Evolutionary conservation across 257 asterid species (phyloP).

Genomic region (Nicotiana noctiflora): DNA sequence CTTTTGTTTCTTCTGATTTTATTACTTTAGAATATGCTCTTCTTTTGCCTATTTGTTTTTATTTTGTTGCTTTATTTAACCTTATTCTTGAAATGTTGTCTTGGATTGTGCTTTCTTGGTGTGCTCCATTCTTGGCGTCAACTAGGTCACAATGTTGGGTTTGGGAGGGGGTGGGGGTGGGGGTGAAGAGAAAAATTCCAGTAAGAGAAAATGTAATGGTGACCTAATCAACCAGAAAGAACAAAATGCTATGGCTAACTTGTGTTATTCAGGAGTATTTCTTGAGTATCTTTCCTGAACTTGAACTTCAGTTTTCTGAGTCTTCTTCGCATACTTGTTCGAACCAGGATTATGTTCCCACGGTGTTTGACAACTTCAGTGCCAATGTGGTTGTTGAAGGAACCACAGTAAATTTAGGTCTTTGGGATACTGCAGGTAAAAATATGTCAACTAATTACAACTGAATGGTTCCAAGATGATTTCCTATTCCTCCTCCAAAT

Average conservation of each 20-base stretch:
- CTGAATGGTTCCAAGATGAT: not conserved
- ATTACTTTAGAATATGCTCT: not conserved
- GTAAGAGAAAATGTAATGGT: not conserved
- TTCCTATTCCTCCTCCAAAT: not conserved
- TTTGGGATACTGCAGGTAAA: conserved; percentile 96
- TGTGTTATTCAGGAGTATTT: not conserved
- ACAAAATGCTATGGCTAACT: not conserved
- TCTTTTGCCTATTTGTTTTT: not conserved
- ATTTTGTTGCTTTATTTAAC: not conserved
- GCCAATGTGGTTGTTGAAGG: conserved; percentile 97
- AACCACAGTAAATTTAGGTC: conserved; percentile 83
- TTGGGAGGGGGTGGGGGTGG: not conserved
- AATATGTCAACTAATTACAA: not conserved
- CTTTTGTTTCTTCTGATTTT: conserved; percentile 5
- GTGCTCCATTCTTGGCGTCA: not conserved
- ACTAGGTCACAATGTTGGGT: not conserved
- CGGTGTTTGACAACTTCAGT: conserved; percentile 93
- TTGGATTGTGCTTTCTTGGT: conserved; percentile 8
- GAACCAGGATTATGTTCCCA: conserved; percentile 76
- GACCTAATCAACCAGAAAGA: not conserved
- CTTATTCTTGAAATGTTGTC: not conserved
- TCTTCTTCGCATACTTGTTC: conserved; percentile 3
- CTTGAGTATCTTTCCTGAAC: not conserved
- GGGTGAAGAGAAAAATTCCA: not conserved
- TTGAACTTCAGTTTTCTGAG: not conserved